A percentile compares a stretch with the other conserved stretches of the same genome.
Conservation (phyloP, 2,329 filamentous ascomycete species). For the Gremmenia infestans region DNA sequence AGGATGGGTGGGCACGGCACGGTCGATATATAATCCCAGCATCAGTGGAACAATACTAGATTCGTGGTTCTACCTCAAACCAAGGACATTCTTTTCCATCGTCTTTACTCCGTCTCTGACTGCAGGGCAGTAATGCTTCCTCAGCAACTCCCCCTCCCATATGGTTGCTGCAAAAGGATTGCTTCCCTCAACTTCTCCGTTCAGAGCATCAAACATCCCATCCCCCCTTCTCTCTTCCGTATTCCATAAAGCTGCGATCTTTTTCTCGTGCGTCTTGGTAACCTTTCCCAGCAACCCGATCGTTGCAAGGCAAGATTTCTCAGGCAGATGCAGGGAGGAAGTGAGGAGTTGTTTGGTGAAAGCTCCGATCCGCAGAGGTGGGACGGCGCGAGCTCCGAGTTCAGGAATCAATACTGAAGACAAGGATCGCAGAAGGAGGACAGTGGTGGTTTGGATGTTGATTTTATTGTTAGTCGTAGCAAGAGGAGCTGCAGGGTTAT, state of each 20-base stretch:
- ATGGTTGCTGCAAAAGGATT: conserved; percentile 88
- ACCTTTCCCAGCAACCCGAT: conserved; percentile 74
- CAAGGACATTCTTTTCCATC: conserved; percentile 56
- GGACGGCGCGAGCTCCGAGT: conserved; percentile 67
- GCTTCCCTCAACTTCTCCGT: conserved; percentile 71
- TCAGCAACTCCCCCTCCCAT: conserved; percentile 88
- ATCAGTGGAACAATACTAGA: neutral
- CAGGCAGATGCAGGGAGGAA: conserved; percentile 76
- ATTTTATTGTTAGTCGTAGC: conserved; percentile 60
- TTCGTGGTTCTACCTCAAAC: conserved; percentile 19
- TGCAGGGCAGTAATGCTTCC: conserved; percentile 79
- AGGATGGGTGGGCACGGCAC: neutral
- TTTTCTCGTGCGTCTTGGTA: conserved; percentile 73
- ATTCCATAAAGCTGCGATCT: conserved; percentile 83
- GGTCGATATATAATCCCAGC: neutral
- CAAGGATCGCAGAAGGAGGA: conserved; percentile 82
- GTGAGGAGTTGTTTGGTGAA: conserved; percentile 91
- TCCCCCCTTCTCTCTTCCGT: conserved; percentile 92
- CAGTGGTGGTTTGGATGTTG: conserved; percentile 92
- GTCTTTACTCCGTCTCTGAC: conserved; percentile 70
- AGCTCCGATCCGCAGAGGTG: conserved; percentile 79
- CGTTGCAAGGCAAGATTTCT: conserved; percentile 80
- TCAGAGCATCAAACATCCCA: conserved; percentile 72
- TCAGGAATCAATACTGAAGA: conserved; percentile 74
- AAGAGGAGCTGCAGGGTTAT: conserved; percentile 39